Evolutionary conservation across 2,329 filamentous ascomycete genomes (phyloP), one percentile per base, ranked within the genome.

Genomic region (Pleomassaria siparia): DNA sequence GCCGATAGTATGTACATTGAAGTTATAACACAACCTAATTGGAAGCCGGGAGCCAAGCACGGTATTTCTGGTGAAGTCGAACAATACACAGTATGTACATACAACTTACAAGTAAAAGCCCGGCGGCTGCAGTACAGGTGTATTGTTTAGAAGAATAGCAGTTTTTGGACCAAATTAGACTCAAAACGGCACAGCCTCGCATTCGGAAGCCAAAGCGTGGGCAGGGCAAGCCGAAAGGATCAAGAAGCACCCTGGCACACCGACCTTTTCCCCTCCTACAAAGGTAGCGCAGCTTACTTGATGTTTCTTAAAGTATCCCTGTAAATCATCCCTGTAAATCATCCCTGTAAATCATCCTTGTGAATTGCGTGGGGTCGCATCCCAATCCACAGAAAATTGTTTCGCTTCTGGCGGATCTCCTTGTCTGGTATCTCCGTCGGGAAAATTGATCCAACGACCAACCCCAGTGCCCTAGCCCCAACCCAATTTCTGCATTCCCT

Each of bases 211-310:
- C 35, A 5, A 24, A 37, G 35, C 35, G 6, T 11, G 20, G 35
- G 35, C 35, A 37, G 35, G 35, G 6, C 35, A 40, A 49, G 18
- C 37, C 47, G 47, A 49, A n/a, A 44, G 41, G 41, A 45, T 50
- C 47, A 37, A 42, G 9, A 42, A 50, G 39, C 43, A 32, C 28
- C 16, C 15, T 18, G 32, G n/a, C n/a, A 13, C 6, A n/a, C 35
- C 21, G 21, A 26, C 36, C 37, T 35, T 45, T 39, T 39, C 24
- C 35, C 43, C 16, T 25, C 15, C 32, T 16, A n/a, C n/a, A n/a
- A n/a, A n/a, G n/a, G n/a, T n/a, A 40, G 43, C 21, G 24, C 12
- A 12, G 35, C 33, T 45, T 39, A 45, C 43, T 40, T 37, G 40
- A 45, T 33, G 40, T 45, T 45, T 45, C 26, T 40, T n/a, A 30